Conservation (phyloP, 2,329 filamentous ascomycete genomes). For the Thielaviopsis musarum region DNA sequence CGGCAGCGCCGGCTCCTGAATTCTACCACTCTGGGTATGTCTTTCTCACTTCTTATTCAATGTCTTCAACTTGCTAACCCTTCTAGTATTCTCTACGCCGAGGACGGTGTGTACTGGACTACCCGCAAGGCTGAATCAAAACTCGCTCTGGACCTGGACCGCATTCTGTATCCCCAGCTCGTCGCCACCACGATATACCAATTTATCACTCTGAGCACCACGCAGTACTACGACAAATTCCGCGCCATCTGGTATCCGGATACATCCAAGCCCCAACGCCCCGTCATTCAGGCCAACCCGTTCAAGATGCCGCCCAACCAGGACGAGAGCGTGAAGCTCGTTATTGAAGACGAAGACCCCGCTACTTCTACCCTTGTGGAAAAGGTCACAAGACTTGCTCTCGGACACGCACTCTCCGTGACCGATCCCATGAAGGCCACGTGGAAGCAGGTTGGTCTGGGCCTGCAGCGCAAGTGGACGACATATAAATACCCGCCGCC, state of each 20-base stretch:
- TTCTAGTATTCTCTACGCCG: conserved; percentile 7
- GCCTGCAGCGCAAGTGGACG: conserved; percentile 21
- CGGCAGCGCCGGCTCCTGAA: conserved; percentile 5
- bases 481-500: conserved; percentile 23
- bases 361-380: conserved; percentile 6
- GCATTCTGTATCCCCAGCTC: conserved; percentile 10
- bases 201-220: background rate
- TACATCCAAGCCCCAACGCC: conserved; percentile 1
- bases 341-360: conserved; percentile 7
- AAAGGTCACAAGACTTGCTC: conserved; percentile 12
- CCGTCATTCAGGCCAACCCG: conserved; percentile 7
- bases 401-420: conserved; percentile 12
- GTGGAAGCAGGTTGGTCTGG: conserved; percentile 12
- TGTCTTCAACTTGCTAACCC: background rate
- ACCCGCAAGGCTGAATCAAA: conserved; percentile 5
- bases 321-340: conserved; percentile 1
- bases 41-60: background rate
- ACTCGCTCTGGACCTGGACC: conserved; percentile 9
- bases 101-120: conserved; percentile 9
- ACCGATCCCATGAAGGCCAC: conserved; percentile 12
- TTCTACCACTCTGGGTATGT: conserved; percentile 9
- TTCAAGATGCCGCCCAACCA: background rate
- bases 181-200: conserved; percentile 8
- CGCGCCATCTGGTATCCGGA: conserved; percentile 11
- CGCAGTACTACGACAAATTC: conserved; percentile 2